Evolutionary conservation across 306 rosid species (phyloP).

Genomic region (Pyrus communis): DNA sequence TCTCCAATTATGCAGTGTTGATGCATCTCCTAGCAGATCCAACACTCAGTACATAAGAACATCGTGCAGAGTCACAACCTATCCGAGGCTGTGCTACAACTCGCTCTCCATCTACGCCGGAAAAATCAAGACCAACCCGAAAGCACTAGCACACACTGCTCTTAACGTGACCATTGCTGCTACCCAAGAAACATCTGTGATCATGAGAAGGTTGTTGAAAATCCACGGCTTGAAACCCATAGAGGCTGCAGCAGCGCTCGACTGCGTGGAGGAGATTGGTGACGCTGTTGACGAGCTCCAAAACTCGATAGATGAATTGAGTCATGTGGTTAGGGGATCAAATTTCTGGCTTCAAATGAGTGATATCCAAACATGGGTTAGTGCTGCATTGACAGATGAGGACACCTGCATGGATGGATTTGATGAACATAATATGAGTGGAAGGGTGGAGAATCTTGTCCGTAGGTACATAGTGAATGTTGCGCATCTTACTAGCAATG

Average conservation of each 20-base stretch:
- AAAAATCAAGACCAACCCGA: constrained; percentile 31
- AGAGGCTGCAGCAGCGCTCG: constrained; percentile 19
- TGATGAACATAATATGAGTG: background rate
- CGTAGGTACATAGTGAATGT: constrained; percentile 15
- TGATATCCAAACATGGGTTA: constrained; percentile 39
- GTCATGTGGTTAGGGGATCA: background rate
- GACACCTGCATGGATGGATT: constrained; percentile 41
- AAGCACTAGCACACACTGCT: constrained; percentile 26
- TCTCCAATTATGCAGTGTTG: background rate
- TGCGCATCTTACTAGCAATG: constrained; percentile 30
- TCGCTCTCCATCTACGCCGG: constrained; percentile 32
- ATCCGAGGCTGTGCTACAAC: constrained; percentile 27
- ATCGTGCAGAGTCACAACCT: constrained; percentile 28
- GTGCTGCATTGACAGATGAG: constrained; percentile 33
- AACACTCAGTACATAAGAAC: constrained; percentile 23
- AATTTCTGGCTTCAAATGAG: constrained; percentile 18
- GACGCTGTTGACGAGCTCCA: constrained; percentile 31
- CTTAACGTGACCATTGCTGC: constrained; percentile 23
- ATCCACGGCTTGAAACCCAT: constrained; percentile 20
- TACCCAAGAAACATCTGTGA: background rate
- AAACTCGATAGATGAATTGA: constrained; percentile 15
- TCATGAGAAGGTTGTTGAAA: constrained; percentile 12
- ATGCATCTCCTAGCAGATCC: background rate
- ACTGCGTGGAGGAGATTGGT: constrained; percentile 28
- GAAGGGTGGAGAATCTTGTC: constrained; percentile 15